phyloP scores from a whole-genome alignment of 2,329 filamentous ascomycete genomes.

The Raffaelea ambrosiae region DNA sequence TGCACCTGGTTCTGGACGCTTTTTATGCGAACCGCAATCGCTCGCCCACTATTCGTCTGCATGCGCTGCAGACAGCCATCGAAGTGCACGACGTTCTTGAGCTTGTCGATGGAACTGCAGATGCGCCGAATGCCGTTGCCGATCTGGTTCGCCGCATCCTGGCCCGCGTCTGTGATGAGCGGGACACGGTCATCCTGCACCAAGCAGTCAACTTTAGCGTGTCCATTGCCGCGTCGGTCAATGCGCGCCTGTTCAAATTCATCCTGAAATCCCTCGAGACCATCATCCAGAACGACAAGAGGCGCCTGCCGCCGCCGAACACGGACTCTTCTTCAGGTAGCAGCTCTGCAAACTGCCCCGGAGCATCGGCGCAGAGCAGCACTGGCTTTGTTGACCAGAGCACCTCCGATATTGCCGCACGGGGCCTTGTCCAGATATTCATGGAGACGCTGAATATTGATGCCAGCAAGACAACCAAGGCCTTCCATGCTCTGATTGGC shows the following conservation, averaged over 20 bases:
- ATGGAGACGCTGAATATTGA: conserved; percentile 62
- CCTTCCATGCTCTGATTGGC: conserved; percentile 55
- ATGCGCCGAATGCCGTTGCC: conserved; percentile 49
- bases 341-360: neutral
- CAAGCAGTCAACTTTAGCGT: conserved; percentile 57
- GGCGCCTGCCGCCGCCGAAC: conserved; percentile 28
- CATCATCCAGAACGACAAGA: conserved; percentile 40
- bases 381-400: conserved; percentile 33
- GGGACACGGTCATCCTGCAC: conserved; percentile 55
- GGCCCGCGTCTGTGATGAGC: conserved; percentile 51
- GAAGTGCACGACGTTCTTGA: conserved; percentile 52
- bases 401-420: conserved; percentile 61
- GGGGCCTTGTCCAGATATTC: conserved; percentile 68
- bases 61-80: conserved; percentile 52
- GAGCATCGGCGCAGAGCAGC: conserved; percentile 13
- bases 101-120: conserved; percentile 35
- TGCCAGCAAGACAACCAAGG: conserved; percentile 51
- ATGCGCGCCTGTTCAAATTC: conserved; percentile 49
- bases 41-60: conserved; percentile 52
- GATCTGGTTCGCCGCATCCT: conserved; percentile 55
- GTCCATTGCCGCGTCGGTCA: conserved; percentile 52
- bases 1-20: conserved; percentile 48
- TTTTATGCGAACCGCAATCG: conserved; percentile 56
- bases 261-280: conserved; percentile 44
- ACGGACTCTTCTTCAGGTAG: too few relatives aligned